Evolutionary conservation across 129 eudicot species (phyloP).

Genomic region (Flaveria brownii): DNA sequence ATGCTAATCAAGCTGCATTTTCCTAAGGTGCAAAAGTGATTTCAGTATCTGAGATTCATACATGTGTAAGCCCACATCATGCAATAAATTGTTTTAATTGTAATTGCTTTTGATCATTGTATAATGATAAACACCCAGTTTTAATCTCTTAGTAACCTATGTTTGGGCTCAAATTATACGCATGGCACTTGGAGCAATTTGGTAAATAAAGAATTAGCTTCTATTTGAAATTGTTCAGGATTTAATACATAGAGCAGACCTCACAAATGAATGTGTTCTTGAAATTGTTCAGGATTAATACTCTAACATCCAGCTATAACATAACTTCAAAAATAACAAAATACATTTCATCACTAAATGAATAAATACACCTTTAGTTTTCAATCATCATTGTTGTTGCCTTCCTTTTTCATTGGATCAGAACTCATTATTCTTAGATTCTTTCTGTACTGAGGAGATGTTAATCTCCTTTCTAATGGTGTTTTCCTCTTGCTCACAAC

Average conservation of each 20-base stretch:
- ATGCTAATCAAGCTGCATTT: conserved; percentile 81
- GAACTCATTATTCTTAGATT: conserved; percentile 69
- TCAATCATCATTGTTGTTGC: conserved; percentile 33
- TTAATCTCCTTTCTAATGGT: conserved; percentile 84
- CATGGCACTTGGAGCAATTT: not conserved
- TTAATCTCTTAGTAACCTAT: not conserved
- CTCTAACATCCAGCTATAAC: no score
- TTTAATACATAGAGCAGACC: no score
- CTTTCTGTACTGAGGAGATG: conserved; percentile 77
- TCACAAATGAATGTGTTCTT: no score
- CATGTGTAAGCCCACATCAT: conserved; percentile 8
- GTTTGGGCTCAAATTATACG: not conserved
- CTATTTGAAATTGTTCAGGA: no score
- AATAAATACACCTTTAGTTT: not conserved
- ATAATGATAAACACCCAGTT: not conserved
- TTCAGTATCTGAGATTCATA: not conserved
- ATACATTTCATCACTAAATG: conserved; percentile 11
- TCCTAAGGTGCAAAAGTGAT: conserved; percentile 70
- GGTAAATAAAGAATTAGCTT: not conserved
- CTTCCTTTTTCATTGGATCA: conserved; percentile 54
- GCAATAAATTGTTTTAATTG: not conserved
- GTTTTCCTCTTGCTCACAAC: conserved; percentile 96
- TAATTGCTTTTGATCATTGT: not conserved
- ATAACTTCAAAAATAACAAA: not conserved
- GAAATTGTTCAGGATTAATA: no score